Percentiles rank a stretch among this genome's conserved stretches.
phyloP scores from a whole-genome alignment of 2,329 filamentous ascomycete genomes.

The Fusarium sp. region DNA sequence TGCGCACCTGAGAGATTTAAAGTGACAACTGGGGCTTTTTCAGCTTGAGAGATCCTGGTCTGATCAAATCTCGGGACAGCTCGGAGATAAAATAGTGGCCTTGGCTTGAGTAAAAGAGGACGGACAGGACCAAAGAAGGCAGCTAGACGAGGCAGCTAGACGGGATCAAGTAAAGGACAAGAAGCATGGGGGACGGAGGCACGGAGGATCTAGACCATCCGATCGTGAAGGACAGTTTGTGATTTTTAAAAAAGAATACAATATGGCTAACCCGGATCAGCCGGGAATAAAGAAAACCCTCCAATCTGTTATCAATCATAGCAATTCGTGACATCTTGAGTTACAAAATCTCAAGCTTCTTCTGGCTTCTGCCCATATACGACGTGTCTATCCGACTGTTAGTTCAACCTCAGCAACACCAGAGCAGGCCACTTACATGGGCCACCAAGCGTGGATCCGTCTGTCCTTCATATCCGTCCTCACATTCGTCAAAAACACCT shows the following conservation, averaged over 20 bases:
- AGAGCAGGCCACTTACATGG: slow-evolving; percentile 45
- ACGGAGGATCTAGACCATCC: background rate
- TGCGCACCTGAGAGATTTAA: background rate
- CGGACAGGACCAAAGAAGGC: background rate
- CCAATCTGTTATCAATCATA: background rate
- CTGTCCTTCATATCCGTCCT: slow-evolving; percentile 48
- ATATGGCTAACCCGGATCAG: background rate
- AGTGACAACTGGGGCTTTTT: background rate
- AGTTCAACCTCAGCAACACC: background rate
- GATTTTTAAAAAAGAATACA: background rate
- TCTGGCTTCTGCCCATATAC: slow-evolving; percentile 41
- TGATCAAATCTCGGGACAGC: slow-evolving; percentile 5
- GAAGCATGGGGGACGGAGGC: background rate
- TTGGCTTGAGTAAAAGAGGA: background rate
- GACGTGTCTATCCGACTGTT: slow-evolving; percentile 20
- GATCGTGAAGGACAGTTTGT: background rate
- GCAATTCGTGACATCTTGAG: background rate
- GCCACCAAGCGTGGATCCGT: slow-evolving; percentile 50
- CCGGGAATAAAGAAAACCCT: background rate
- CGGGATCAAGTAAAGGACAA: background rate
- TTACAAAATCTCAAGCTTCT: background rate
- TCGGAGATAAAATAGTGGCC: slow-evolving; percentile 1
- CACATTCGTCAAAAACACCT: slow-evolving; percentile 47
- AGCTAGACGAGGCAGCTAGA: background rate
- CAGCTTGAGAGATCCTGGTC: slow-evolving; percentile 9